These are phyloP conservation scores for Acanthamoeba royreba DNA, from an alignment of 208 protist genomes.

Conservation along the genomic window DNA sequence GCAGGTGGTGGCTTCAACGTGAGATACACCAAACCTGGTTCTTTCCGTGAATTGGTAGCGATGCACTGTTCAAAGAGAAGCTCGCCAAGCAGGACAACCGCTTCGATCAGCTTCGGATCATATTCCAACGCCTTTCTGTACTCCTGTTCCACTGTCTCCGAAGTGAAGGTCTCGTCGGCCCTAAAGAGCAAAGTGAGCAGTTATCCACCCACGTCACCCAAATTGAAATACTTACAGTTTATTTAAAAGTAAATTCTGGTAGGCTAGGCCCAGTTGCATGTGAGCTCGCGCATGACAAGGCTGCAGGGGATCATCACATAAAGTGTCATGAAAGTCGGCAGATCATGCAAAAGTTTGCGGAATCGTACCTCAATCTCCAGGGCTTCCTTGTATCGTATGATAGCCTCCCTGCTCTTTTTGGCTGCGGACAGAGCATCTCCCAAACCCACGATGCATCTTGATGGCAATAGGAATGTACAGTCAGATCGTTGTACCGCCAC, in stretches of 20 bases:
- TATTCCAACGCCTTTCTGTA: background rate
- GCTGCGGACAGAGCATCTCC: background rate
- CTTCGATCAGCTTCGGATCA: background rate
- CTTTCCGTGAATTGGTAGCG: no score
- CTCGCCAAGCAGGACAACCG: background rate
- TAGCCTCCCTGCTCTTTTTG: background rate
- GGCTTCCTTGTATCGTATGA: background rate
- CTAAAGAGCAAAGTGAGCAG: no score
- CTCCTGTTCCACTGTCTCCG: background rate
- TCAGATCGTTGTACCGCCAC: no score
- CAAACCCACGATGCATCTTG: background rate
- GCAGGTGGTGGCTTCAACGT: no score
- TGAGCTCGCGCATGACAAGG: background rate
- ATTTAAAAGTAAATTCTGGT: background rate
- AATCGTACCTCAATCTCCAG: background rate
- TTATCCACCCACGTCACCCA: no score
- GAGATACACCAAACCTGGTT: no score
- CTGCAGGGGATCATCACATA: background rate
- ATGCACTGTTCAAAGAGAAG: background rate
- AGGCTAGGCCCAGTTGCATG: background rate
- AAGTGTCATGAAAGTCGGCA: background rate
- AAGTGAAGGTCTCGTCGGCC: background rate
- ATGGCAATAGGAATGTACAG: background rate
- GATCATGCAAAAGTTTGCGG: background rate
- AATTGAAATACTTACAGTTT: no score